phyloP scores from a whole-genome alignment of 177 flowering plant species.

The Vitis hybrid region DNA sequence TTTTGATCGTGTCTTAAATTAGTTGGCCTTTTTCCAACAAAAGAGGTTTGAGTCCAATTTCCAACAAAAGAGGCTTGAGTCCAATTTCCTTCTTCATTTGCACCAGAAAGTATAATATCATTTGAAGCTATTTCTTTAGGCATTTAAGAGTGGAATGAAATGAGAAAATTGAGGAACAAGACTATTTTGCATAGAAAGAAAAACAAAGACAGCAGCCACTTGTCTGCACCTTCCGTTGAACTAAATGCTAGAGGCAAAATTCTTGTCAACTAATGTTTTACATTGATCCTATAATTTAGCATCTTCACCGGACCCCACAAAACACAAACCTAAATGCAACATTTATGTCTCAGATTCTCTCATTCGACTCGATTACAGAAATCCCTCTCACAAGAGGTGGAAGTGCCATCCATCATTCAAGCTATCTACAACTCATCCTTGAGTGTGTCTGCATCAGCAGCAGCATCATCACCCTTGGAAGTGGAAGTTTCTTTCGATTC shows the following conservation, averaged over 20 bases:
- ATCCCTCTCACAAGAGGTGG: not conserved
- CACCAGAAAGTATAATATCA: too few species aligned
- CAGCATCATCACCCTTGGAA: slow-evolving; percentile 25
- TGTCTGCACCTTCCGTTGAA: too few species aligned
- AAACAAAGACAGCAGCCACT: too few species aligned
- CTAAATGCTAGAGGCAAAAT: slow-evolving; percentile 9
- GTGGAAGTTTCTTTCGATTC: slow-evolving; percentile 32
- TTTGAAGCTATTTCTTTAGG: too few species aligned
- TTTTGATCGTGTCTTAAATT: too few species aligned
- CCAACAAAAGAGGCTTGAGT: too few species aligned
- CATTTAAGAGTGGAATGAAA: too few species aligned
- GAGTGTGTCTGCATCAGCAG: slow-evolving; percentile 7
- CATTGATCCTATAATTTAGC: slow-evolving; percentile 12
- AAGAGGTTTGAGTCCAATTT: too few species aligned
- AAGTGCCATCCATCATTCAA: not conserved
- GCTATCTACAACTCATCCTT: slow-evolving; percentile 70
- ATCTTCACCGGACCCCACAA: not conserved
- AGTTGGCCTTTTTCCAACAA: too few species aligned
- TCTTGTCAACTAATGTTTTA: slow-evolving; percentile 17
- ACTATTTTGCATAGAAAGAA: too few species aligned
- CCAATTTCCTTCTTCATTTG: too few species aligned
- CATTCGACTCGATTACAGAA: not conserved
- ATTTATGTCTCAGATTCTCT: slow-evolving; percentile 5
- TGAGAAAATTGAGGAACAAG: too few species aligned
- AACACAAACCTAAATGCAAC: slow-evolving; percentile 16